Evolutionary conservation across 1,284 basidiomycete species (phyloP).

Genomic region (Ceratobasidium sp.): DNA sequence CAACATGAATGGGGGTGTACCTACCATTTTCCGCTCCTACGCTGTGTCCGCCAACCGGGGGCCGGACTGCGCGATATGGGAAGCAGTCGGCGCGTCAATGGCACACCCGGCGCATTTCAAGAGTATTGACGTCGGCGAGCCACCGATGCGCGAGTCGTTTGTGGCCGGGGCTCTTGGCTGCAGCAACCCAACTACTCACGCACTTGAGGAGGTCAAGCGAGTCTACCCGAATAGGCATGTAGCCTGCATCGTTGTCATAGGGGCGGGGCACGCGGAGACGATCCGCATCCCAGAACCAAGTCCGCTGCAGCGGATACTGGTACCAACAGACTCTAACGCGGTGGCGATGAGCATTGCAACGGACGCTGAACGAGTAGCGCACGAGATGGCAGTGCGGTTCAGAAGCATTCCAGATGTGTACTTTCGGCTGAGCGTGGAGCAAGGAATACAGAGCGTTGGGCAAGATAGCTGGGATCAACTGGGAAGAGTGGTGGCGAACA

Average conservation of each 20-base stretch:
- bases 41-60: background rate
- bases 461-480: background rate
- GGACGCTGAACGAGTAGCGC: too few relatives aligned
- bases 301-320: background rate
- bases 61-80: conserved; percentile 7
- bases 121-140: too few relatives aligned
- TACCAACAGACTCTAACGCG: background rate
- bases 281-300: background rate
- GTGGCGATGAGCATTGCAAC: background rate
- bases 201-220: conserved; percentile 1
- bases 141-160: too few relatives aligned
- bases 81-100: background rate
- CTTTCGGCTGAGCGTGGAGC: conserved; percentile 10
- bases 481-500: background rate
- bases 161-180: background rate
- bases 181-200: background rate
- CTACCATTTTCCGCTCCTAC: conserved; percentile 13
- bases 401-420: background rate
- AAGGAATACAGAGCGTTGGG: background rate
- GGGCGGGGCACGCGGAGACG: conserved; percentile 2
- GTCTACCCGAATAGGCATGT: background rate
- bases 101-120: conserved; percentile 9
- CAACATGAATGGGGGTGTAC: background rate
- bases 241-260: conserved; percentile 14
- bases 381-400: too few relatives aligned